Base-by-base conservation (phyloP, 257 asterid species). In the Sherardia arvensis region DNA sequence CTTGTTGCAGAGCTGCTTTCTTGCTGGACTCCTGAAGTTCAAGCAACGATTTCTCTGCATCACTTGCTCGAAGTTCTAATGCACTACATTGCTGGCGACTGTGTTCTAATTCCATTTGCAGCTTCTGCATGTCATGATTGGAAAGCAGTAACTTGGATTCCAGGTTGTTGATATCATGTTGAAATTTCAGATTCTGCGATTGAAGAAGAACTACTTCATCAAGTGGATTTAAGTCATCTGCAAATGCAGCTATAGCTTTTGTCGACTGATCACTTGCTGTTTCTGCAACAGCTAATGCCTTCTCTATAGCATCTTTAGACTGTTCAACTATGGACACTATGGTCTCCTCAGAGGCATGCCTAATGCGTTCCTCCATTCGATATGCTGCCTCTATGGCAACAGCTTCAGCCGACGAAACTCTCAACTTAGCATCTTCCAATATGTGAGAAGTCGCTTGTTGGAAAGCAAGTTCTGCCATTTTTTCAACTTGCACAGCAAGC, bases 401-500 rank as follows among this genome's bases (percentile, higher is more conserved):
- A 56, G 79, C 45, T 73, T 77, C 78, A 58, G 81, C 81, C 30
- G 78, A 76, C 47, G 76, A 70, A 66, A 77, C 79, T 73, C 65
- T 69, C 69, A 73, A 58, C 18, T 70, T 77, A 27, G 78, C 81
- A 59, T 77, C 81, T 70, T 73, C 78, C 59, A 77, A 65, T 69
- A 77, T 77, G 78, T 77, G 76, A 56, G 78, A 62, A 27, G 81
- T 77, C 8, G 78, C 81, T 72, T 73, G 81, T 67, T 66, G 81
- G 74, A 77, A 77, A 73, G 81, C 74, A 51, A 66, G 11, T 71
- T 69, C 78, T 14, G 78, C 81, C 74, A 77, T 61, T 67, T 73
- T 77, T 71, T 77, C 81, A 56, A 77, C 78, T 47, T 77, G 81
- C 64, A 77, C 78, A 8, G 81, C 81, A 73, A 77, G 81, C 56